phyloP scores from a whole-genome alignment of 345 rosid species.

The Ceriops tagal region DNA sequence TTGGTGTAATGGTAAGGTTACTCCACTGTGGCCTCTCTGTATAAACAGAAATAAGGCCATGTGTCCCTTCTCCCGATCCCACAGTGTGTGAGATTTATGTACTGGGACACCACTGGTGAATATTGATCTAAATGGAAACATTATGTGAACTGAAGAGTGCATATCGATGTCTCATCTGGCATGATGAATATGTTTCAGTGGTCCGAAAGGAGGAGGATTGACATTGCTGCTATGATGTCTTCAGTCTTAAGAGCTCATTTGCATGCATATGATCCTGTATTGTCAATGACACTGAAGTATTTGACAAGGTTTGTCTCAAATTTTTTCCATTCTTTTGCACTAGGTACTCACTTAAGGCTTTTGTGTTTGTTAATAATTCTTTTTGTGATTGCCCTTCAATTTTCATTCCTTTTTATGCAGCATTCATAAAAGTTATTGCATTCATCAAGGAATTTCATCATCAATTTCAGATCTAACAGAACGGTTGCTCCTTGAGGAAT shows the following conservation, averaged over 20 bases:
- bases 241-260: constrained; percentile 83
- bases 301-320: constrained; percentile 56
- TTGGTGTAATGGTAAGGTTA: too few species aligned
- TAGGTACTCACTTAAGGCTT: not conserved
- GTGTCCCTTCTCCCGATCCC: too few species aligned
- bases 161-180: constrained; percentile 12
- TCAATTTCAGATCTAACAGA: constrained; percentile 85
- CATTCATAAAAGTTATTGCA: constrained; percentile 82
- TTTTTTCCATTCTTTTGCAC: constrained; percentile 1
- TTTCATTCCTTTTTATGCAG: constrained; percentile 40
- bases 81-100: too few species aligned
- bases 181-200: constrained; percentile 51
- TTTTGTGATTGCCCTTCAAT: constrained; percentile 1
- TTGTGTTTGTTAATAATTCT: not conserved
- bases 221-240: constrained; percentile 84
- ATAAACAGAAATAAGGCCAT: too few species aligned
- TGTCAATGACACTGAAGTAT: constrained; percentile 82
- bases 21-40: too few species aligned
- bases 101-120: too few species aligned
- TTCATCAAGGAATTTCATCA: constrained; percentile 68
- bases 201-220: constrained; percentile 84
- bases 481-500: constrained; percentile 82
- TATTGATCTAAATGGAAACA: not conserved
- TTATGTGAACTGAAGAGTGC: not conserved
- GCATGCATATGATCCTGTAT: constrained; percentile 80